phyloP scores from a whole-genome alignment of 164 flowering plant genomes.

The Kalanchoe fedtschenkoi region DNA sequence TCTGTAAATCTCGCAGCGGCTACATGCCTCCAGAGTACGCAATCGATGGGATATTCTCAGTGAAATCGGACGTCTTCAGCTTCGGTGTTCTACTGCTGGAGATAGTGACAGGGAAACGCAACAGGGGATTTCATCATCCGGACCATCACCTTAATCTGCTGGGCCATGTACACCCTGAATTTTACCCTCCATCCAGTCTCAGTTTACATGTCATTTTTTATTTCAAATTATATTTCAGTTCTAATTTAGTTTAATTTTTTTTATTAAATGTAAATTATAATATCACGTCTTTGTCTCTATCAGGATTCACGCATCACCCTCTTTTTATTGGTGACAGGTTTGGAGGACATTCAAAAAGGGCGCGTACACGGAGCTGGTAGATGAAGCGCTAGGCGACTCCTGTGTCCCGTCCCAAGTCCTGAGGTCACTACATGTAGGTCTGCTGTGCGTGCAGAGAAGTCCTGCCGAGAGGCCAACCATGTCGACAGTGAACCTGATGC shows the following conservation, averaged over 20 bases:
- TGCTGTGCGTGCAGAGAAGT: conserved; percentile 15
- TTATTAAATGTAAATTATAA: no score
- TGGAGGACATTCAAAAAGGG: conserved; percentile 16
- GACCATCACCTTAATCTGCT: conserved; percentile 6
- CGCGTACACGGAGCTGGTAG: conserved; percentile 10
- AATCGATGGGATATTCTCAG: conserved; percentile 14
- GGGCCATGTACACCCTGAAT: neutral
- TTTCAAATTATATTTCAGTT: no score
- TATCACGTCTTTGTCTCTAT: no score
- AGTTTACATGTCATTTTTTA: no score
- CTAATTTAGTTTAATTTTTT: no score
- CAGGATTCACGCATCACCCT: no score
- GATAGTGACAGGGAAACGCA: conserved; percentile 11
- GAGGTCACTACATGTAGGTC: conserved; percentile 12
- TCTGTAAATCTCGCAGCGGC: conserved; percentile 8
- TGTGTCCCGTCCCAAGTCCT: conserved; percentile 11
- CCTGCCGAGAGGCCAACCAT: conserved; percentile 15
- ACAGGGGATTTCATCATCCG: conserved; percentile 9
- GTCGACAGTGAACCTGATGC: conserved; percentile 10
- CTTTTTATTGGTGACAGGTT: no score
- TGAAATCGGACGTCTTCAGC: conserved; percentile 16
- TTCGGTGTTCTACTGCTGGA: conserved; percentile 11
- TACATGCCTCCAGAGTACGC: conserved; percentile 20
- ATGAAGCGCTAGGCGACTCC: conserved; percentile 8
- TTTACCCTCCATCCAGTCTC: no score